These are phyloP conservation scores for Claviceps spartinae DNA, from an alignment of 2,329 filamentous ascomycete species.

Conservation along the genomic window DNA sequence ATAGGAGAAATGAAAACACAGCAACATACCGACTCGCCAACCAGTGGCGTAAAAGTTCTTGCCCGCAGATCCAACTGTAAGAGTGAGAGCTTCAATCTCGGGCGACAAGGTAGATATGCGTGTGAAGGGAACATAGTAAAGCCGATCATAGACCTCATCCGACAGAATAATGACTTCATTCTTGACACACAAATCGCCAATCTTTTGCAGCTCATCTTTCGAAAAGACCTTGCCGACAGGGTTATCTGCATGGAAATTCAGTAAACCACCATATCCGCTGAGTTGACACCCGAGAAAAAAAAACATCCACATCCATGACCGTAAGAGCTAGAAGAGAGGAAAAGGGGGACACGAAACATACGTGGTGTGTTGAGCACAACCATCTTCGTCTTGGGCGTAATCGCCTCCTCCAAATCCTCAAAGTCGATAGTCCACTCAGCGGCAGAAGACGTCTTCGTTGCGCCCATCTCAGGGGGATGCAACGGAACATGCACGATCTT, in stretches of 20 bases:
- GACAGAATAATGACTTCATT: constrained; percentile 88
- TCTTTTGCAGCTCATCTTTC: constrained; percentile 64
- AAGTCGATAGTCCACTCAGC: constrained; percentile 83
- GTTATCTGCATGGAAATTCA: constrained; percentile 48
- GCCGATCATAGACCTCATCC: constrained; percentile 85
- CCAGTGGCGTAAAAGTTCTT: constrained; percentile 98
- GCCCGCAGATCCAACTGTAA: constrained; percentile 90
- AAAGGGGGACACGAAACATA: constrained; percentile 13
- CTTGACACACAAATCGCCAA: constrained; percentile 82
- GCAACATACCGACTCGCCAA: constrained; percentile 60
- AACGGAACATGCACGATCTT: constrained; percentile 93
- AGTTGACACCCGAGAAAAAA: neutral
- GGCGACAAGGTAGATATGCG: constrained; percentile 82
- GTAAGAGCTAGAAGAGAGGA: neutral
- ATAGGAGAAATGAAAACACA: neutral
- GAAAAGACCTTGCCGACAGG: constrained; percentile 94
- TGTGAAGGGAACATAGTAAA: constrained; percentile 93
- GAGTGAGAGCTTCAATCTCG: constrained; percentile 72
- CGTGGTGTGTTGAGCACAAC: constrained; percentile 73
- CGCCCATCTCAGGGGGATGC: constrained; percentile 72
- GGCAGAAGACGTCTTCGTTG: constrained; percentile 66
- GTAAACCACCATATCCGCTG: neutral
- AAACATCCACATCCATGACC: too few species aligned
- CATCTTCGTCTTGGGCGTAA: constrained; percentile 88
- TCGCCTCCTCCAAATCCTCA: constrained; percentile 63